Evolutionary conservation across 202 grass and related monocot genomes (phyloP).

Genomic region (Setaria italica): DNA sequence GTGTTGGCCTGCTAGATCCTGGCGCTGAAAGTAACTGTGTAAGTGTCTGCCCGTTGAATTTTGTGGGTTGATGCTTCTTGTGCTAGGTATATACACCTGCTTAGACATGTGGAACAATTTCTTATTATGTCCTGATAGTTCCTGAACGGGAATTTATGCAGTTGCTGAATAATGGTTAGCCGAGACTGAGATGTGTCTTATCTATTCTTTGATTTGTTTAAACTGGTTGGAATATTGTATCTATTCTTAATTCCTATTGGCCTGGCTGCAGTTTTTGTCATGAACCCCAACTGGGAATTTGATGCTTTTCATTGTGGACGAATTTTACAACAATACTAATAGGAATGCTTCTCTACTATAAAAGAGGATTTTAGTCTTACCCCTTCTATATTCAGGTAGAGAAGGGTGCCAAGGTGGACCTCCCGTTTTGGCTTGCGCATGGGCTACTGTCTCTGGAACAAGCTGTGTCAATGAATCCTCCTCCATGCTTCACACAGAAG

Average conservation of each 20-base stretch:
- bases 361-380: not conserved
- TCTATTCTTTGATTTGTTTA: not conserved
- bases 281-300: not conserved
- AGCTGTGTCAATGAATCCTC: conserved; percentile 71
- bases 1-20: conserved; percentile 74
- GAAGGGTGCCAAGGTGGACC: conserved; percentile 87
- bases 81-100: not conserved
- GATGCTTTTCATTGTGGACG: not conserved
- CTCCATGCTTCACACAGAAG: conserved; percentile 81
- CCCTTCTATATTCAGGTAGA: conserved; percentile 61
- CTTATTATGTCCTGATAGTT: not conserved
- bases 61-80: not conserved
- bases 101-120: not conserved
- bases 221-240: not conserved
- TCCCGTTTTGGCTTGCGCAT: conserved; percentile 86
- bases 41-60: conserved; percentile 17
- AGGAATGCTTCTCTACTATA: not conserved
- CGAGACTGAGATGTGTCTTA: not conserved
- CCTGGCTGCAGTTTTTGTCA: not conserved
- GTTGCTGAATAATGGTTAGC: conserved; percentile 6
- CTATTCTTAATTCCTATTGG: not conserved
- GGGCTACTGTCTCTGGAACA: conserved; percentile 72
- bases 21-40: conserved; percentile 70
- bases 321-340: not conserved
- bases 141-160: not conserved